Base-by-base conservation (phyloP, 73 alveolate genomes). In the Effrenium voratum region DNA sequence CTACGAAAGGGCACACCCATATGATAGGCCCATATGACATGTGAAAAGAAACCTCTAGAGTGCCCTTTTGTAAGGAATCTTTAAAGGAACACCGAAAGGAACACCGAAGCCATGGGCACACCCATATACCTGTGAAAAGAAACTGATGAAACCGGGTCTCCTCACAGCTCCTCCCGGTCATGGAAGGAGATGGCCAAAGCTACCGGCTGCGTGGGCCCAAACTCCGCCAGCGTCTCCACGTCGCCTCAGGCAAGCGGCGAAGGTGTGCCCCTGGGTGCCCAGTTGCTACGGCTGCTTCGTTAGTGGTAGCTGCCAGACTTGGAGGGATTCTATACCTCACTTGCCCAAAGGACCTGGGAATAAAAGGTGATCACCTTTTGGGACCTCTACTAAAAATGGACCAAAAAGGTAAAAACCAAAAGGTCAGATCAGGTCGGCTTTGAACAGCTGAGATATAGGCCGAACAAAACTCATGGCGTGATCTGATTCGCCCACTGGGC, bases 181-280 rank as follows among this genome's bases (percentile, higher is more conserved):
- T 49, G 50, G 46, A 34, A 52, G 46, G 97, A 43, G 97, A 79
- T 90, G n/a, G 79, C 97, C 30, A 90, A 32, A 5, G 97, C 46
- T 32, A 90, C 97, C 2, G 97, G 97, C 41, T 90, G 97, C 34
- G 97, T 68, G 57, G 97, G 55, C 5, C 97, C 97, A 19, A 90
- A 90, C 97, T 90, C 97, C 10, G 87, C 97, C 13, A 90, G 76
- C 5, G 87, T 90, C 46, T 90, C 97, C 75, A 90, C 22, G 76
- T 90, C 76, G 36, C 97, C 97, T 90, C 45, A 70, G 49, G 34
- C 52, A 52, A 59, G n/a, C 6, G 44, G 16, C 80, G 44, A 32
- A 68, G 44, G 10, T 36, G 44, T 16, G 41, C 34, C 26, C 8
- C 63, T 19, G 19, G 63, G 63, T 8, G 19, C 63, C 19, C 63